Conservation (phyloP, 805 yeast species). For the Saccharomycopsis fibuligera region DNA sequence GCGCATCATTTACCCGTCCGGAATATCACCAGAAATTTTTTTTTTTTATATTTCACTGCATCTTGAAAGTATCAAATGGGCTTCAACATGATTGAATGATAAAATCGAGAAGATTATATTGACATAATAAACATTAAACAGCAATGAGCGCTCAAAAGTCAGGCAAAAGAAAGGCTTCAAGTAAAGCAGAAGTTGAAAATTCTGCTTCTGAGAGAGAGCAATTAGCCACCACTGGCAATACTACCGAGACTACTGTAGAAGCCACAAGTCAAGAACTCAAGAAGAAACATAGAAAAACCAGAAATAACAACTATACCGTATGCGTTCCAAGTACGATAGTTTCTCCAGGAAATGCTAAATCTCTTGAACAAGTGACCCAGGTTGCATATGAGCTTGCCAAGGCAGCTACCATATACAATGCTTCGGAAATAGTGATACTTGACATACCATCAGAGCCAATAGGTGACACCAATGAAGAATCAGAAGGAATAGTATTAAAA, state of each 20-base stretch:
- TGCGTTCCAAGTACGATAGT: constrained; percentile 72
- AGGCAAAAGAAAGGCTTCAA: not conserved
- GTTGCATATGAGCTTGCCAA: constrained; percentile 75
- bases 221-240: too few relatives aligned
- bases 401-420: constrained; percentile 61
- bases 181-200: not conserved
- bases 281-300: constrained; percentile 20
- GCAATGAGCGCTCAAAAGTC: too few relatives aligned
- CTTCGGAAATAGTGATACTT: constrained; percentile 68
- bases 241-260: too few relatives aligned
- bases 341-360: constrained; percentile 46
- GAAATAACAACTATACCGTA: constrained; percentile 40
- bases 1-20: too few relatives aligned
- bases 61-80: too few relatives aligned
- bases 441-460: constrained; percentile 35
- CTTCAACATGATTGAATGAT: too few relatives aligned
- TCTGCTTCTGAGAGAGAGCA: not conserved
- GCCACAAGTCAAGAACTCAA: constrained; percentile 10
- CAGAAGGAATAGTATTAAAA: constrained; percentile 2
- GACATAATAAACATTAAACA: too few relatives aligned
- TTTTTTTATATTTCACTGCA: too few relatives aligned
- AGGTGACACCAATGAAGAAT: not conserved
- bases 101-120: too few relatives aligned
- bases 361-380: constrained; percentile 67
- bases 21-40: too few relatives aligned